Evolutionary conservation across 305 asterid species (phyloP).

Genomic region (Andrographis paniculata): DNA sequence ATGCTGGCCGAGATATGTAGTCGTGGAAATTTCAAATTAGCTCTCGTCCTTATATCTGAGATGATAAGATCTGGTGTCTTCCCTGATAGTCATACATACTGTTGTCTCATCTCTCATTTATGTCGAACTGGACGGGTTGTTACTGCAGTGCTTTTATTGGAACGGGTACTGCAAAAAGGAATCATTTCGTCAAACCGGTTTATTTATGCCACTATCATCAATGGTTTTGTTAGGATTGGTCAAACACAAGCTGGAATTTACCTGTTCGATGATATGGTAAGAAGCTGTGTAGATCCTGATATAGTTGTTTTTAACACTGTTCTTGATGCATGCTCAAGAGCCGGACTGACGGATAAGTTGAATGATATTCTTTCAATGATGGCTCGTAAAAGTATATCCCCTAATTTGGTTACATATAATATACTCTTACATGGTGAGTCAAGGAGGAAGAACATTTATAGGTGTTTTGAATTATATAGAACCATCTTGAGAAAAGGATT

Average conservation of each 20-base stretch:
- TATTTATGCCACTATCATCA: slow-evolving; percentile 56
- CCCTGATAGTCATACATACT: slow-evolving; percentile 59
- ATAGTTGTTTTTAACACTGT: slow-evolving; percentile 47
- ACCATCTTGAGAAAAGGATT: slow-evolving; percentile 42
- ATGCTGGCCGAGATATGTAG: slow-evolving; percentile 49
- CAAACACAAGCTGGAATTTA: slow-evolving; percentile 47
- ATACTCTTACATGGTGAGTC: slow-evolving; percentile 72
- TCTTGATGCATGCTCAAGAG: slow-evolving; percentile 66
- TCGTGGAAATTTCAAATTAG: slow-evolving; percentile 36
- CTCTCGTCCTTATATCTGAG: slow-evolving; percentile 41
- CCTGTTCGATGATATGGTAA: slow-evolving; percentile 49
- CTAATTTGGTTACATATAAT: slow-evolving; percentile 62
- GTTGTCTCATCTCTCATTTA: slow-evolving; percentile 47
- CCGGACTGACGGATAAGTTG: slow-evolving; percentile 38
- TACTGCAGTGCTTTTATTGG: slow-evolving; percentile 53
- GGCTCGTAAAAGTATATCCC: slow-evolving; percentile 28
- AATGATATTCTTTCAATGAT: slow-evolving; percentile 28
- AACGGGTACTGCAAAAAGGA: slow-evolving; percentile 39
- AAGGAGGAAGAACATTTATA: slow-evolving; percentile 29
- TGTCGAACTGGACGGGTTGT: slow-evolving; percentile 59
- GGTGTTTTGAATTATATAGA: slow-evolving; percentile 41
- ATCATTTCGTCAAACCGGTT: slow-evolving; percentile 36
- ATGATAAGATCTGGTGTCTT: slow-evolving; percentile 47
- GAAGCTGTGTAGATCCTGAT: slow-evolving; percentile 41
- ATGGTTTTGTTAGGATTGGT: slow-evolving; percentile 61